Base-by-base conservation (phyloP, 2,329 filamentous ascomycete genomes). In the Talaromyces sp. region DNA sequence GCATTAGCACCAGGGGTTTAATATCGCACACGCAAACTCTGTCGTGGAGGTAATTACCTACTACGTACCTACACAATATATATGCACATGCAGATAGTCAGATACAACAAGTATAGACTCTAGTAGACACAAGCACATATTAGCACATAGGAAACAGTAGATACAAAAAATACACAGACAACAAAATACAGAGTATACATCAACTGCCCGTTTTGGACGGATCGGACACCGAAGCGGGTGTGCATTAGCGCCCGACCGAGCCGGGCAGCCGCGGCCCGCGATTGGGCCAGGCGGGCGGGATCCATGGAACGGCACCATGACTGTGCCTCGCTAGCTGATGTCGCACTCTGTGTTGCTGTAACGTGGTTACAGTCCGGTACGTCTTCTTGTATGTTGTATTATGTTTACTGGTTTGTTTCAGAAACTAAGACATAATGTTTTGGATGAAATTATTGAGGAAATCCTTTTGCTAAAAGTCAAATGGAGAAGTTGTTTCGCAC, bases 171-270 rank as follows among this genome's bases (percentile, higher is more conserved):
- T 19, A 43, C 35, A 43, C 9, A 43, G 7, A 19, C 2, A 12
- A 12, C 19, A 32, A 17, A 6, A 12, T 14, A 38, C 17, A n/a
- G 35, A 54, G 17, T 35, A 6, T 31, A 10, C 31, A 41, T 29
- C 54, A 43, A 55, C 54, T 35, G n/a, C 24, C 29, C 43, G 43
- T 46, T 46, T 46, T 19, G 43, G 43, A 24, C 43, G 43, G 35
- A 55, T 55, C 54, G 54, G 54, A 55, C 31, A 55, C 32, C 54
- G 54, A 41, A 24, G 31, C 31, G 54, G 48, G 12, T n/a, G 24
- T 52, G 48, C 48, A 29, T 19, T 52, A 52, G 48, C 27, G 48
- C 48, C 48, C 48, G 48, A 29, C 24, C 26, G 27, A 52, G 48
- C 48, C 48, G 48, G 48, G 8, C 21, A 7, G 2, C 19, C 21